Evolutionary conservation across 306 rosid genomes (phyloP), one percentile per base, ranked within the genome.

Genomic region (Astragalus glycyphyllos): DNA sequence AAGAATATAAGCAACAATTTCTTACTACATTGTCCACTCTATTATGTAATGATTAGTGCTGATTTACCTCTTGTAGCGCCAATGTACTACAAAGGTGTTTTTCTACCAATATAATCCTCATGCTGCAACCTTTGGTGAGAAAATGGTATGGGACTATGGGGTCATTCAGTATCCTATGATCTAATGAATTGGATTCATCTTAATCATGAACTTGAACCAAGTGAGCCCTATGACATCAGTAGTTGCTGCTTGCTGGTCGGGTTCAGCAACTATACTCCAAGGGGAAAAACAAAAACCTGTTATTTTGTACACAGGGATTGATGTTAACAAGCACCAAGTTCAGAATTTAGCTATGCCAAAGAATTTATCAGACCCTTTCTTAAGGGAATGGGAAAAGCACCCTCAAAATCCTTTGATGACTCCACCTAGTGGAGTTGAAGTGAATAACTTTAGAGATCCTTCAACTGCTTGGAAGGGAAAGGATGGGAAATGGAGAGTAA

Each of bases 141-240:
- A 64, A 63, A 86, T 86, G n/a, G 56, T 80, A 5, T 86, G 90
- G 87, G 90, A 67, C 68, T 80, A 5, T 86, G 90, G 87, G 90
- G 70, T 71, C 90, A 83, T 56, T 83, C 90, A 29, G 59, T 82
- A 15, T 83, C 90, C 49, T 71, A 77, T 71, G 84, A 86, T 59
- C 84, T 86, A 10, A 79, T 86, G 49, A 77, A 86, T 53, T 83
- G 90, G 87, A 44, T 80, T 72, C 85, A 80, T 62, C 69, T 80
- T 26, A 76, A 78, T 6, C 32, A 67, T 34, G 79, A 82, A 7
- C 1, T 86, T 32, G 82, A 54, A 17, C 90, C 90, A 10, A 76
- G 74, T 37, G 80, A 79, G 1, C 61, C 80, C 1, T 82, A 12
- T 62, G 90, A 86, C 49, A 65, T 65, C 15, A 86, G 72, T 6